Evolutionary conservation across 805 yeast species (phyloP).

Genomic region (Suhomyces pyralidae): DNA sequence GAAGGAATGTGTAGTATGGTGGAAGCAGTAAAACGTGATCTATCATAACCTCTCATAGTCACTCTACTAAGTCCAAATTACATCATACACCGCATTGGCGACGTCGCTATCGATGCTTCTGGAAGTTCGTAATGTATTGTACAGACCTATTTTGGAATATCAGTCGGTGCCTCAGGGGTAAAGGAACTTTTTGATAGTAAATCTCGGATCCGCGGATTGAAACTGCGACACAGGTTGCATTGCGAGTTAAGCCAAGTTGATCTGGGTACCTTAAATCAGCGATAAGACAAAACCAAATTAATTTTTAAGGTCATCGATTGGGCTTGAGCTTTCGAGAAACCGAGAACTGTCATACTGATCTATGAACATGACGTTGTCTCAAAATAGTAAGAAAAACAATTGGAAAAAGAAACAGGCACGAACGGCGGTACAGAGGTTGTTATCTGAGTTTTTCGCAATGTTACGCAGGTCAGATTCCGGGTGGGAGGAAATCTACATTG

Average conservation of each 20-base stretch:
- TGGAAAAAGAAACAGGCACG: neutral
- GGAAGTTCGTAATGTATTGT: neutral
- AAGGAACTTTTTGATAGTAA: no score
- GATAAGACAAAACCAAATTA: no score
- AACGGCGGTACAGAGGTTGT: neutral
- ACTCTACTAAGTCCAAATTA: neutral
- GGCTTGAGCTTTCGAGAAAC: neutral
- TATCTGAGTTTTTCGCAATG: neutral
- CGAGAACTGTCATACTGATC: neutral
- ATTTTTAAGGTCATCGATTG: no score
- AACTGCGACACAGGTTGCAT: no score
- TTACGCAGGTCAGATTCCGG: neutral
- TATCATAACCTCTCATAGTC: neutral
- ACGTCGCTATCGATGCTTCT: neutral
- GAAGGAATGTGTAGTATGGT: no score
- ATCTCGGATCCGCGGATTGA: no score
- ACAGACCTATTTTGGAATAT: neutral
- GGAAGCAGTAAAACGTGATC: no score
- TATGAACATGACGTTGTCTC: neutral
- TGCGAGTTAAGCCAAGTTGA: no score
- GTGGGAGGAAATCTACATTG: neutral
- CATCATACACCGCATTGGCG: neutral
- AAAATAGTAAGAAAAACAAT: neutral
- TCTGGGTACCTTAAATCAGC: no score
- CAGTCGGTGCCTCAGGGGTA: no score